Conservation (phyloP, 768 basidiomycete species). For the Pisolithus microcarpus region DNA sequence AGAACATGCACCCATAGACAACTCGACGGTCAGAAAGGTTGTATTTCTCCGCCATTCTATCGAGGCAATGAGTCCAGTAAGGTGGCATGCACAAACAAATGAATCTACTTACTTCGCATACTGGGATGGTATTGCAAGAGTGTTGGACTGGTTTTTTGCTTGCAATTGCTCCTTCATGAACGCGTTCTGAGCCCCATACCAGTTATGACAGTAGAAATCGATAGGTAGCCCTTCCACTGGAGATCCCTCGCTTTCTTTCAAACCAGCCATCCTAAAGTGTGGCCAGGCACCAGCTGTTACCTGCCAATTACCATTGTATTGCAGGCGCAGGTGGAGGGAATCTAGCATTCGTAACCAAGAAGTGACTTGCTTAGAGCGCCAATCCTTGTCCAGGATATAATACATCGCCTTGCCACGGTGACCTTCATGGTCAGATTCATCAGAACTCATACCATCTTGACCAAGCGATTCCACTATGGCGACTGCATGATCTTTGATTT, state of each 20-base stretch:
- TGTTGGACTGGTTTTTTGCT: not conserved
- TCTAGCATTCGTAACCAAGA: not conserved
- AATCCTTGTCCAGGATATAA: not conserved
- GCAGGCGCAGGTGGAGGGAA: not conserved
- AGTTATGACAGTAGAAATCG: not conserved
- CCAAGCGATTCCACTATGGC: not conserved
- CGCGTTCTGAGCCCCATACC: not conserved
- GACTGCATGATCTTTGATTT: not conserved
- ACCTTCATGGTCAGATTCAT: conserved; percentile 1
- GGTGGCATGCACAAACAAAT: too few relatives aligned
- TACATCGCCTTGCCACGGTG: not conserved
- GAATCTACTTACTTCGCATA: not conserved
- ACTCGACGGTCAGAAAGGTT: too few relatives aligned
- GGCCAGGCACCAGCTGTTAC: not conserved
- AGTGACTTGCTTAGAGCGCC: not conserved
- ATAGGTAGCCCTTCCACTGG: not conserved
- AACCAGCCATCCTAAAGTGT: not conserved
- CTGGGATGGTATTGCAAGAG: not conserved
- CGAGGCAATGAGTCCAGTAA: too few relatives aligned
- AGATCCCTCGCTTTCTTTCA: not conserved
- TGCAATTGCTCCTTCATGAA: not conserved
- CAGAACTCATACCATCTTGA: conserved; percentile 2
- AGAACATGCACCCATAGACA: too few relatives aligned
- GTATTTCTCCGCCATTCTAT: too few relatives aligned
- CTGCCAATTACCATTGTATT: not conserved